phyloP scores from a whole-genome alignment of 1,284 basidiomycete species.

The Prillingera fragicola region DNA sequence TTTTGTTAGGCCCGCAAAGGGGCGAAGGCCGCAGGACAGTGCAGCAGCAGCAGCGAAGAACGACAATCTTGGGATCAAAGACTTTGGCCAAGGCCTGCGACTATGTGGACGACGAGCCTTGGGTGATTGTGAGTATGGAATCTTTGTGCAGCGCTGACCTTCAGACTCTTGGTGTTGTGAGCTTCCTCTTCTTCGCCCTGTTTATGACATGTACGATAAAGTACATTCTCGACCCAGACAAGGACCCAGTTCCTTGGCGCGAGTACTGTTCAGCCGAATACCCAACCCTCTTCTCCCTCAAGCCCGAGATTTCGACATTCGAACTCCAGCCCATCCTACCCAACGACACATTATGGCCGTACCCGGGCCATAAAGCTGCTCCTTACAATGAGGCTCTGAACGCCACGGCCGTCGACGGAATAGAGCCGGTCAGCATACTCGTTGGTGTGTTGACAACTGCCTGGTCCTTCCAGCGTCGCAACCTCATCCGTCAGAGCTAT shows the following conservation, averaged over 20 bases:
- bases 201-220: slow-evolving; percentile 65
- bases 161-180: slow-evolving; percentile 57
- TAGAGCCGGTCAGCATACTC: slow-evolving; percentile 85
- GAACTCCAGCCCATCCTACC: slow-evolving; percentile 24
- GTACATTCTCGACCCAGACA: slow-evolving; percentile 91
- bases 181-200: slow-evolving; percentile 61
- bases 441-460: slow-evolving; percentile 90
- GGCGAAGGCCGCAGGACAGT: no score
- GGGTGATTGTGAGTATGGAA: background rate
- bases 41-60: no score
- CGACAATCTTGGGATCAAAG: no score
- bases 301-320: slow-evolving; percentile 7
- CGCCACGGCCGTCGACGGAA: slow-evolving; percentile 52
- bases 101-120: background rate
- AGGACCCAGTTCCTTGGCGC: slow-evolving; percentile 87
- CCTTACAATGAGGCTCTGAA: slow-evolving; percentile 20
- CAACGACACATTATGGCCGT: slow-evolving; percentile 45
- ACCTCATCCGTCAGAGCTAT: slow-evolving; percentile 86
- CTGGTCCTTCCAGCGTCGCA: slow-evolving; percentile 74
- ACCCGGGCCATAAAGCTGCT: slow-evolving; percentile 17
- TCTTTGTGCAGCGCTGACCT: background rate
- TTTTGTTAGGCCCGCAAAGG: no score
- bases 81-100: background rate
- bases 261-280: slow-evolving; percentile 71
- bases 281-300: slow-evolving; percentile 42